Base-by-base conservation (phyloP, 441 rosid genomes). In the Corymbia citriodora region DNA sequence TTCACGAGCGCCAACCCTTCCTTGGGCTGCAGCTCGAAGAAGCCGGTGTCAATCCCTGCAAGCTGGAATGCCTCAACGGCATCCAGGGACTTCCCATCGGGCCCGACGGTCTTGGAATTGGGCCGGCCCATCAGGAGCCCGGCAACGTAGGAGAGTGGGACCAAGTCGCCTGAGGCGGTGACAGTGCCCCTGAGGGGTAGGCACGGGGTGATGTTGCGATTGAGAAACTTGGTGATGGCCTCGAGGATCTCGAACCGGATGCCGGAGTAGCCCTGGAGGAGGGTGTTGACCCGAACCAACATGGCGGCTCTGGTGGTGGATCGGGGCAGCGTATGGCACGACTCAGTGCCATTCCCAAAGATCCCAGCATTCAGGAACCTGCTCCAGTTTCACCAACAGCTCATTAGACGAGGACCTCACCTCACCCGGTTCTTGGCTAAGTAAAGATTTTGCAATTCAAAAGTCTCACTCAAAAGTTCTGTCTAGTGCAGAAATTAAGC, bases 301-400 rank as follows among this genome's bases (percentile, higher is more conserved):
- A 96, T 96, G 0, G 97, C 96, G 14, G 97, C 97, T 90, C 97
- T 92, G 2, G 96, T 96, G 40, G 97, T 87, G 9, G 97, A 90
- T 83, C 92, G 96, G 40, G 97, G 95, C 92, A 96, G 93, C 1
- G 94, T 93, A 91, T 95, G 96, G 92, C 93, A 88, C 4, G 96
- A 88, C 91, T 95, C 96, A 4, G 91, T 93, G 59, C 95, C 94
- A 87, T 92, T 92, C 68, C 97, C 97, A 15, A 96, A 95, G 27
- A 95, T 89, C 59, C 96, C 97, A 74, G 96, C 95, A 65, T 96
- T 96, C 97, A 96, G 91, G 92, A 95, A 95, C 89, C 97, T 96
- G 63, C 2, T 19, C 45, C 74, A 14, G 29, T 31, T 65, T 14
- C 65, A 53, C 11, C 6, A 61, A 53, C 85, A 29, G 16, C 25